Evolutionary conservation across 345 rosid genomes (phyloP), one percentile per base, ranked within the genome.

Genomic region (Lepidium didymum): DNA sequence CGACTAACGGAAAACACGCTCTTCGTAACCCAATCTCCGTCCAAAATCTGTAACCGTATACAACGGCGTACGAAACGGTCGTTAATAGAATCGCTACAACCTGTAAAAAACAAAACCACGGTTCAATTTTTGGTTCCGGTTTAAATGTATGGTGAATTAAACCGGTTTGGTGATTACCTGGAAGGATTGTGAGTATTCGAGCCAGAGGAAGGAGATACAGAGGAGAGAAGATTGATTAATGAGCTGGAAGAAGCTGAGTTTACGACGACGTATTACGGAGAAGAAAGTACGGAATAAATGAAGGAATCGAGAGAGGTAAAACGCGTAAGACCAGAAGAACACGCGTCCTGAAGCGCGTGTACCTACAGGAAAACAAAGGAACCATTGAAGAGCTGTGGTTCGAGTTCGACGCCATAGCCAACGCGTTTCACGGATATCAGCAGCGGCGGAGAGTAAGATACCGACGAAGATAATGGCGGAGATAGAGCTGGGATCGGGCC

Each of bases 271-370:
- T 38, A 87, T 76, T 50, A 88, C 64, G 40, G 85, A 68, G 70
- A 87, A 76, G 82, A 90, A 81, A 0, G 96, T 93, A 0, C 92
- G 89, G 47, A 77, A 27, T 69, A 93, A 80, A 78, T 93, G 98
- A 64, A 93, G 86, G 75, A 79, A 93, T 2, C 98, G 82, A 15
- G 91, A 86, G 74, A 93, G 87, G 75, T 93, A 93, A 70, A 88
- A 93, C 41, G 80, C 77, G 80, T 93, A 93, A 0, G 97, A 93
- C 97, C 98, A 93, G 85, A 90, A 93, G 78, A 90, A 93, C 12
- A 93, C 98, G 67, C 98, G 97, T 0, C 98, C 97, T 0, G 98
- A 93, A 1, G 98, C 92, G n/a, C 97, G 89, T 12, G 94, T 90
- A 5, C 98, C 98, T 3, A 93, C 80, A 0, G 98, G 98, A 83